phyloP scores from a whole-genome alignment of 2,329 filamentous ascomycete genomes.

The Colletotrichum liaoningense region DNA sequence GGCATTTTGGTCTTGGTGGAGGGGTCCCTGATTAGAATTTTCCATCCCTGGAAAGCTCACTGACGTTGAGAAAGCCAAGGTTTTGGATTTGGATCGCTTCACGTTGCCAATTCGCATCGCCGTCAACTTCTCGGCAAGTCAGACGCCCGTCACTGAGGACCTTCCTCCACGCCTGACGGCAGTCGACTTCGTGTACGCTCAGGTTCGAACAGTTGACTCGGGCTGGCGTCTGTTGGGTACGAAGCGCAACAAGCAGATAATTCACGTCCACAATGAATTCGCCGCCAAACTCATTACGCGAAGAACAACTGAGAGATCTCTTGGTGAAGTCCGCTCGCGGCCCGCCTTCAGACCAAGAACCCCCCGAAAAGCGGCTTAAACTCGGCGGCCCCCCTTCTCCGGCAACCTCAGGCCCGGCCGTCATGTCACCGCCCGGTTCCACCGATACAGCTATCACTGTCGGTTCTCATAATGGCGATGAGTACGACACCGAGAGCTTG shows the following conservation, averaged over 20 bases:
- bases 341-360: not conserved
- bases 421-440: conserved; percentile 27
- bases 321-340: not conserved
- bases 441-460: conserved; percentile 34
- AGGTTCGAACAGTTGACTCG: not conserved
- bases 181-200: not conserved
- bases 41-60: not conserved
- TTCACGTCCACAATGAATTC: conserved; percentile 33
- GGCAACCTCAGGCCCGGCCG: conserved; percentile 19
- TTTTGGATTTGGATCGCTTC: not conserved
- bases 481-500: conserved; percentile 50
- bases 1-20: conserved; percentile 8
- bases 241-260: not conserved
- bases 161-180: not conserved
- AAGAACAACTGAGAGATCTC: conserved; percentile 3
- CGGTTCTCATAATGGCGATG: conserved; percentile 31
- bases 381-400: conserved; percentile 25
- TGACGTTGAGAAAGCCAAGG: conserved; percentile 10
- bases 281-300: conserved; percentile 31
- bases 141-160: not conserved
- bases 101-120: not conserved
- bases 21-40: conserved; percentile 6
- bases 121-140: not conserved
- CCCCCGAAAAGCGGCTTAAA: conserved; percentile 22
- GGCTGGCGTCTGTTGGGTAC: not conserved